Base-by-base conservation (phyloP, 2,329 filamentous ascomycete genomes). In the Alternaria incomplexa region DNA sequence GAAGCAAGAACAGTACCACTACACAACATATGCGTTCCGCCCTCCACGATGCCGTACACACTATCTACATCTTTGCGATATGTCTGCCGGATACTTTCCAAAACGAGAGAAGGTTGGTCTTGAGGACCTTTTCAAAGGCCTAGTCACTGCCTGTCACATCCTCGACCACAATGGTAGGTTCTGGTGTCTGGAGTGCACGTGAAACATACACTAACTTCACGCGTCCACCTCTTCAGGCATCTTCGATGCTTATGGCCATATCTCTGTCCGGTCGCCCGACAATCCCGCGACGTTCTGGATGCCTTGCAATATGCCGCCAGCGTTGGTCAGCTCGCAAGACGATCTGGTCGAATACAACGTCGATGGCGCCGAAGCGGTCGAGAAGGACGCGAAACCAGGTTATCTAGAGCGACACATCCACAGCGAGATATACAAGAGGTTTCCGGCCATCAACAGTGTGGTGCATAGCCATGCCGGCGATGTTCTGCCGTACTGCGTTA, bases 181-280 rank as follows among this genome's bases (percentile, higher is more conserved):
- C n/a, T 40, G 36, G 36, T 17, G 36, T 40, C 15, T 3, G n/a
- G 36, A 40, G n/a, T 40, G 36, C 15, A 40, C 36, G 36, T 40
- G 36, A 40, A 40, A 40, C 36, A 40, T 0, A 17, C 36, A 40
- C 36, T 40, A 3, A 40, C 36, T 40, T 40, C n/a, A 1, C 9
- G 36, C 36, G 0, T 17, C 36, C 36, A 40, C 3, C n/a, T 1
- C 9, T 40, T 40, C 17, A 40, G 36, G 78, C 50, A 79, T 87
- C 8, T 71, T 88, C 36, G 86, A 87, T 61, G 85, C 83, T 1
- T 88, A 85, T 67, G 85, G 86, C 17, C 86, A 88, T 65, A 77
- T 88, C 12, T 86, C 85, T 3, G 78, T 86, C 20, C 81, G 86
- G 6, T 82, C 85, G 59, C 85, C 85, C 8, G 75, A 78, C 36